These are phyloP conservation scores for Wickerhamomyces mucosus DNA, from an alignment of 805 yeast genomes.

Conservation along the genomic window DNA sequence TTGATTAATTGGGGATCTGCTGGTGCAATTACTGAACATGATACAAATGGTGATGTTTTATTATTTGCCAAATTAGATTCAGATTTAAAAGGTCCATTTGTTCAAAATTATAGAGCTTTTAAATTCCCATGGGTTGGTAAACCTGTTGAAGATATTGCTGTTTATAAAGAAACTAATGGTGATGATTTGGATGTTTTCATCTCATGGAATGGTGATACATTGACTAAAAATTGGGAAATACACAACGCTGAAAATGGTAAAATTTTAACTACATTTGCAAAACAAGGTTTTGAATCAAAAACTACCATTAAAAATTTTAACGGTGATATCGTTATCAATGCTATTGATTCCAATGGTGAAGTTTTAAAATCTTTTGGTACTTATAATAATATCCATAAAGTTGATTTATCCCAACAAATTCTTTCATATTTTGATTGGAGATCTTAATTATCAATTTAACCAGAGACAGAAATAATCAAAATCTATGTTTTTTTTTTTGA, in stretches of 20 bases:
- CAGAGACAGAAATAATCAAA: too few species aligned
- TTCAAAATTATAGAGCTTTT: constrained; percentile 28
- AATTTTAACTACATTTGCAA: not conserved
- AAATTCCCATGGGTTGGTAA: constrained; percentile 26
- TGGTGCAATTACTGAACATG: constrained; percentile 29
- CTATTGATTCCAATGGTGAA: too few species aligned
- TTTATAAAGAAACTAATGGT: constrained; percentile 7
- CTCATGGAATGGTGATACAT: constrained; percentile 32
- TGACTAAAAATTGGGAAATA: constrained; percentile 23
- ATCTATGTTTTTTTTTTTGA: too few species aligned
- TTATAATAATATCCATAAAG: too few species aligned
- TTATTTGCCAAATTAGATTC: constrained; percentile 27
- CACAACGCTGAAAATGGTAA: constrained; percentile 5
- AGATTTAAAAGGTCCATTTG: constrained; percentile 18
- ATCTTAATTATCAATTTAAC: too few species aligned
- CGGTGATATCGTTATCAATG: too few species aligned
- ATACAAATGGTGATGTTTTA: constrained; percentile 20
- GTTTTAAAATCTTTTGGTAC: too few species aligned
- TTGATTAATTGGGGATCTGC: constrained; percentile 30
- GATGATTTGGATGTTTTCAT: constrained; percentile 20
- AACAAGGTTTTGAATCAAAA: not conserved
- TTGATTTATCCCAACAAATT: too few species aligned
- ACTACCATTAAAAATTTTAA: too few species aligned
- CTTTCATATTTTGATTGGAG: too few species aligned
- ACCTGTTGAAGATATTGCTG: constrained; percentile 26